Evolutionary conservation across 768 basidiomycete genomes (phyloP).

Genomic region (Lactarius pseudohatsudake): DNA sequence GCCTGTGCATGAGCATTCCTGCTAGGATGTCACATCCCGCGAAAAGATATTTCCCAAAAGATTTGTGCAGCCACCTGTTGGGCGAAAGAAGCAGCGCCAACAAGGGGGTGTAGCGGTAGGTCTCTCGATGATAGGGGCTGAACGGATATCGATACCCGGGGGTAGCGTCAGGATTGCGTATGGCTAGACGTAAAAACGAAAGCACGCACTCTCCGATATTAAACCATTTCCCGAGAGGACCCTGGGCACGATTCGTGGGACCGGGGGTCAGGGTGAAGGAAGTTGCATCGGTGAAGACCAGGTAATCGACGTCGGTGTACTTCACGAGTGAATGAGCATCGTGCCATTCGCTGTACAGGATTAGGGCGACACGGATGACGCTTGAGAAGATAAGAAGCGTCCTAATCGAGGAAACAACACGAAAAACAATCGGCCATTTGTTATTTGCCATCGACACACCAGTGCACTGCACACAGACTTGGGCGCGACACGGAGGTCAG

Average conservation of each 20-base stretch:
- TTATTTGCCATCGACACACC: background rate
- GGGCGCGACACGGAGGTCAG: background rate
- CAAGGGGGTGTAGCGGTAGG: conserved; percentile 95
- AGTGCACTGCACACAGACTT: background rate
- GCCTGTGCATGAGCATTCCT: conserved; percentile 65
- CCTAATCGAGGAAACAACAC: conserved; percentile 43
- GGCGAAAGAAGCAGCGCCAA: conserved; percentile 81
- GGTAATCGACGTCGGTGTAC: conserved; percentile 98
- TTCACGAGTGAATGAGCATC: conserved; percentile 80
- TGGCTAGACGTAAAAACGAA: conserved; percentile 10
- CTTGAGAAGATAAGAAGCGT: conserved; percentile 54
- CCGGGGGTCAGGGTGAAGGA: conserved; percentile 56
- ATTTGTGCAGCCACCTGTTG: conserved; percentile 75
- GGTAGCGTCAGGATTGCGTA: conserved; percentile 2
- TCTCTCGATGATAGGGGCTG: conserved; percentile 89
- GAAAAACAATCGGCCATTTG: background rate
- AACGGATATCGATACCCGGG: conserved; percentile 19
- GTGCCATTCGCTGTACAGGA: conserved; percentile 89
- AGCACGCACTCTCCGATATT: conserved; percentile 73
- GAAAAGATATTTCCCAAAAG: conserved; percentile 91
- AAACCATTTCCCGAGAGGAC: conserved; percentile 48
- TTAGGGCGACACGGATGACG: conserved; percentile 64
- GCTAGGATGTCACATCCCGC: conserved; percentile 80
- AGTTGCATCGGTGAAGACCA: conserved; percentile 92
- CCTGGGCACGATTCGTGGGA: conserved; percentile 56